phyloP scores from a whole-genome alignment of 257 asterid species.

The Nicotiana attenuata region DNA sequence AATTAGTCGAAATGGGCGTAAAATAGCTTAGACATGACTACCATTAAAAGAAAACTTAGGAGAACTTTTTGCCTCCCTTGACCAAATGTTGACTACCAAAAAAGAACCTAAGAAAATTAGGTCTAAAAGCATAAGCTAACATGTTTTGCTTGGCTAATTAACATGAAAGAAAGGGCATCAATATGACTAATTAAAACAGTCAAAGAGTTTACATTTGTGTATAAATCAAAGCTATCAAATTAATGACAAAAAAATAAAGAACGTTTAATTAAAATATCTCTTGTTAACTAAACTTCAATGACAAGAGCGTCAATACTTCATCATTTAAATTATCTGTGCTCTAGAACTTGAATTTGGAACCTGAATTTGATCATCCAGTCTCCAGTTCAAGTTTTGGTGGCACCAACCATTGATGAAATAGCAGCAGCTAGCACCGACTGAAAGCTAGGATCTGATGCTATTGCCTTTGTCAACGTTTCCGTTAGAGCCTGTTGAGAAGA shows the following conservation, averaged over 20 bases:
- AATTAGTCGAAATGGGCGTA: neutral
- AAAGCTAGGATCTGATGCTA: conserved; percentile 70
- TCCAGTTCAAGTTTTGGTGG: neutral
- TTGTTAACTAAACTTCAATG: neutral
- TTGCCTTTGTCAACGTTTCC: conserved; percentile 70
- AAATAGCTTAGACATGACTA: neutral
- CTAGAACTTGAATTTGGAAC: too few species aligned
- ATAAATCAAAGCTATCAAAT: neutral
- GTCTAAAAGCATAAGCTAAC: neutral
- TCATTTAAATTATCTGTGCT: too few species aligned
- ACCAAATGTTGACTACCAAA: too few species aligned
- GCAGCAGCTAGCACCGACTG: conserved; percentile 66
- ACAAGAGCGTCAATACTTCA: too few species aligned
- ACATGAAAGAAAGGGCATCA: neutral
- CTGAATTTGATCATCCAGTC: too few species aligned
- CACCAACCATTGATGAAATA: conserved; percentile 54
- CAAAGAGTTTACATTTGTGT: neutral
- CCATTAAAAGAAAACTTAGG: too few species aligned
- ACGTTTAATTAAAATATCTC: neutral
- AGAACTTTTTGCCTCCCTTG: too few species aligned
- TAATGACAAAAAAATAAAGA: neutral
- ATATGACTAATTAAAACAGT: neutral
- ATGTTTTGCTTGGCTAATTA: neutral
- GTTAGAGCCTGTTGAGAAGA: conserved; percentile 56
- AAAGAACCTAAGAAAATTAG: too few species aligned